phyloP scores from a whole-genome alignment of 306 rosid species.

The Cucumis melo region DNA sequence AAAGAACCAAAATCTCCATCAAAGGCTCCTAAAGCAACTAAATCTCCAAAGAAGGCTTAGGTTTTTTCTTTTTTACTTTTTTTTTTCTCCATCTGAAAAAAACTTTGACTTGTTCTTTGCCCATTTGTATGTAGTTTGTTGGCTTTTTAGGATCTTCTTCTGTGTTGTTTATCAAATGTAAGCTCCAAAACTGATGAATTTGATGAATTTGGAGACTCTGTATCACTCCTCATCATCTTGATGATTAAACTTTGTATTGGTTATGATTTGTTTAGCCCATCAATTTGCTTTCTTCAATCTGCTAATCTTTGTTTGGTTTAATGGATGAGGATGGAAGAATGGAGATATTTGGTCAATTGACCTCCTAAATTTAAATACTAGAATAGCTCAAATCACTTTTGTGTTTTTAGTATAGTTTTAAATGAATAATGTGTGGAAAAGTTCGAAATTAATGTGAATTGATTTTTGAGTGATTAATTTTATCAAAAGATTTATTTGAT shows the following conservation, averaged over 20 bases:
- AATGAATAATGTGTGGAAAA: no score
- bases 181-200: neutral
- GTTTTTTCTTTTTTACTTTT: no score
- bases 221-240: neutral
- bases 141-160: conserved; percentile 4
- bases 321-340: neutral
- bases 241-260: neutral
- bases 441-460: no score
- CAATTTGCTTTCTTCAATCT: neutral
- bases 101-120: neutral
- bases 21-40: conserved; percentile 41
- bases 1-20: conserved; percentile 63
- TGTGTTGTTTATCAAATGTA: conserved; percentile 1
- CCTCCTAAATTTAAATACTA: no score
- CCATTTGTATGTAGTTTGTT: conserved; percentile 22
- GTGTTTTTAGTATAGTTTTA: no score
- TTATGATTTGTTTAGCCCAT: conserved; percentile 1
- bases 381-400: no score
- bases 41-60: conserved; percentile 65
- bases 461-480: no score
- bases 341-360: neutral
- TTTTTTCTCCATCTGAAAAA: neutral
- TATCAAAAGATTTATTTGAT: no score
- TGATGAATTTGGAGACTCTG: neutral
- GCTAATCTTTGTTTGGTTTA: neutral